Base-by-base conservation (phyloP, 116 monocot genomes). In the Cymodocea nodosa region DNA sequence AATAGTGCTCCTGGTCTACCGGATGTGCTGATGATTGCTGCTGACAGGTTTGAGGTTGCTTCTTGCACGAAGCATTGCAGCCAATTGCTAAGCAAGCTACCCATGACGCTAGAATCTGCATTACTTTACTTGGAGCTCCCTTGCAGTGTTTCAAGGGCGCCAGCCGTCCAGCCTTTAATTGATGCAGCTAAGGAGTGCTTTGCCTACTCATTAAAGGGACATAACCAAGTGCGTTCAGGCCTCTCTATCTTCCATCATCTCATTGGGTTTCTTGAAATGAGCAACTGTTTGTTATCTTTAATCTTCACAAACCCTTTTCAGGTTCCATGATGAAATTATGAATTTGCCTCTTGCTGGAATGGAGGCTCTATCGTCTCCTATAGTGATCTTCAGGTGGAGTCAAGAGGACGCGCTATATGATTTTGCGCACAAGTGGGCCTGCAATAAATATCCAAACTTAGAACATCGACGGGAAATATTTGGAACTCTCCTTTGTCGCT, bases 11-110 rank as follows among this genome's bases (percentile, higher is more conserved):
- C 78, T 19, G 76, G 68, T 16, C 56, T 93, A n/a, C 69, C 84
- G 16, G 85, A 89, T 73, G 83, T 88, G 34, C 64, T 93, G 55
- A 83, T 93, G 85, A n/a, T n/a, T n/a, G 85, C 84, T 39, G 92
- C 93, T 6, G 93, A 93, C 69, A 93, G 89, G 56, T 93, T 93
- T 76, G 93, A 89, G 64, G 93, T 93, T 60, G 79, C 77, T 68
- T 93, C 89, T 22, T 93, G 88, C 70, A 83, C 89, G 83, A 81
- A 85, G 34, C 70, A 93, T 71, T 93, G 93, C 66, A 85, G 93
- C 52, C 74, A 89, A 70, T 53, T 88, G 62, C 72, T 89, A n/a
- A 73, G 81, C 44, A 86, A 75, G 62, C 61, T 84, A 49, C 68
- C 85, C 9, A 89, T 89, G 89, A 89, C 89, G 3, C 71, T 80